Evolutionary conservation across 768 basidiomycete genomes (phyloP), one percentile per base, ranked within the genome.

Genomic region (Suillus clintonianus): DNA sequence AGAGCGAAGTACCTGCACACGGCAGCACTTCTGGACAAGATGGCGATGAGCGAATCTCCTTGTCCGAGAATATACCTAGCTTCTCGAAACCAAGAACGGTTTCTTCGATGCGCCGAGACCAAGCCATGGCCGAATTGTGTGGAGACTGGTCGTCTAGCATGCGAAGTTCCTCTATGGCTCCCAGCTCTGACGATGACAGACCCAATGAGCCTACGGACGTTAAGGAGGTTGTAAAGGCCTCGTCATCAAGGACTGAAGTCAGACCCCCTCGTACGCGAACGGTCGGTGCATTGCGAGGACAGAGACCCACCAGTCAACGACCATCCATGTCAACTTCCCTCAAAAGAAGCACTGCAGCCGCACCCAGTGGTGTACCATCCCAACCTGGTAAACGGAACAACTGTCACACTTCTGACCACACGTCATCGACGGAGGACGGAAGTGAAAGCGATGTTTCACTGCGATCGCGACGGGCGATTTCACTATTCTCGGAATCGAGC

Each of bases 401-500:
- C 4, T 17, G 41, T 30, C 11, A 27, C 24, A 13, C 39, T 57
- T 57, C 39, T 30, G 17, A 24, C 11, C 39, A 13, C 24, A 27
- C 24, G 17, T 41, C 17, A 24, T 19, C 39, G 11, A 41, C 17
- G 24, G 39, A 41, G 24, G 56, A 30, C 3, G 27, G 39, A 19
- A 19, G 3, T 41, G 4, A 27, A 42, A 41, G 39, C 24, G 6
- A 13, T 19, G 24, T 7, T 30, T 30, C 56, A 30, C 19, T 41
- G 37, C 55, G 10, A 57, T 27, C 37, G 17, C 39, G 39, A 41
- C 56, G 27, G 39, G 24, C 39, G 11, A 41, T 27, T 57, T 57
- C 56, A 30, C 11, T 57, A 13, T 57, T 39, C 17, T 57, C 56
- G 39, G 56, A 57, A 57, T 57, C 56, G 17, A 57, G 37, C 7